Evolutionary conservation across 192 early-diverging fungal species (phyloP), one percentile per base, ranked within the genome.

Genomic region (Coemansia sp.): DNA sequence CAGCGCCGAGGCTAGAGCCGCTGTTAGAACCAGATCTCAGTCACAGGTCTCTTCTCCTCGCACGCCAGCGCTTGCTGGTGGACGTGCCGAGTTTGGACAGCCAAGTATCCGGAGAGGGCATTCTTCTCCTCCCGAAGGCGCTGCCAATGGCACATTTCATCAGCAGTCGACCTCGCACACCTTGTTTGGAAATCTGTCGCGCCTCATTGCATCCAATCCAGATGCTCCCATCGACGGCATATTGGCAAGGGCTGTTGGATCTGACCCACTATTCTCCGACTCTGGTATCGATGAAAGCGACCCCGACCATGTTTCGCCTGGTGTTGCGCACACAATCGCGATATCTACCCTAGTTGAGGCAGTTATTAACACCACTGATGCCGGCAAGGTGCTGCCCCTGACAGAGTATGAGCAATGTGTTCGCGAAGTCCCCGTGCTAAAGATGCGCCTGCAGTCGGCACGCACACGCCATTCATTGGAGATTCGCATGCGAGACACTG

Each of bases 401-500:
- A 45, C 62, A 5, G 79, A 81, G 17, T 72, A 75, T 34, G 79
- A 76, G 42, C 61, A 61, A 8, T 76, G 48, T 35, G 56, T 64
- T 13, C 71, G 63, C 11, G 79, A 81, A 44, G 68, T 53, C 2
- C 57, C 79, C 2, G 41, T 64, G 41, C 54, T 76, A 24, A 65
- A 69, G 31, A 48, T 68, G 37, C 67, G 46, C 16, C 37, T 81
- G 39, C 79, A 76, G 39, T 41, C 64, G 8, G 60, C 64, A 14
- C 79, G 65, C 34, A 65, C 68, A 2, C 79, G 62, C 36, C 74
- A 76, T 17, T 41, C 74, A 14, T 35, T 65, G 21, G 74, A 81
- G 33, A 50, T 70, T 24, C 74, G 65, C 13, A 60, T 48, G 44
- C 74, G 74, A 2, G 79, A 81, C 53, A 36, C 71, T 24, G 74